These are phyloP conservation scores for Podospora didyma DNA, from an alignment of 495 filamentous ascomycete species.

Conservation along the genomic window DNA sequence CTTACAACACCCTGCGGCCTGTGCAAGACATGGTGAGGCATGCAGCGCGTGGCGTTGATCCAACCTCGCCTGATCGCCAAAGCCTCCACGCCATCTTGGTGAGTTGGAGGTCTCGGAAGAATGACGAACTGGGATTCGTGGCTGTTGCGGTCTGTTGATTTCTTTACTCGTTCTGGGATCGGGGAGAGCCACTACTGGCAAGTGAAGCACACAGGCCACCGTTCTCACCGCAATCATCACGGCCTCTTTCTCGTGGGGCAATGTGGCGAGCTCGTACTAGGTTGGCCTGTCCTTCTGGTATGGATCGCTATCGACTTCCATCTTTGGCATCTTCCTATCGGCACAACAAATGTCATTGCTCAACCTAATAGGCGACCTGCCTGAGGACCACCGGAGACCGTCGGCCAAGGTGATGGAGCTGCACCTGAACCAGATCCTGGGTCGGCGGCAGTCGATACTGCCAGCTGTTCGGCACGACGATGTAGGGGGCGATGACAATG, in stretches of 20 bases:
- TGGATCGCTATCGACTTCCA: too few species aligned
- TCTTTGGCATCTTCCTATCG: too few species aligned
- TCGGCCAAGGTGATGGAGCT: neutral
- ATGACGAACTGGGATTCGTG: neutral
- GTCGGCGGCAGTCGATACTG: neutral
- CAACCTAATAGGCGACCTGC: too few species aligned
- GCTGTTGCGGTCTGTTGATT: slow-evolving; percentile 3
- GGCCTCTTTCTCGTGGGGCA: too few species aligned
- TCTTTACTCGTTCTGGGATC: neutral
- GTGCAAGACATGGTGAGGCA: neutral
- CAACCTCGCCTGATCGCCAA: neutral
- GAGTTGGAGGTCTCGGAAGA: neutral
- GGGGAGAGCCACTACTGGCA: too few species aligned
- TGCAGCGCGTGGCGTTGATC: neutral
- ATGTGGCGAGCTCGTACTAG: too few species aligned
- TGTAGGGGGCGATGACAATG: neutral
- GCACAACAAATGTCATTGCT: too few species aligned
- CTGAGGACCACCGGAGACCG: neutral
- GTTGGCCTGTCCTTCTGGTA: too few species aligned
- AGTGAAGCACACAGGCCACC: too few species aligned
- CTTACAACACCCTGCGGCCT: slow-evolving; percentile 2
- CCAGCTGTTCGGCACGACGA: neutral
- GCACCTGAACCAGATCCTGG: slow-evolving; percentile 4
- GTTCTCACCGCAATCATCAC: too few species aligned
- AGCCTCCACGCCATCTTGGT: neutral